phyloP scores from a whole-genome alignment of 179 eudicot species.

The Sideroxylon spinosum region DNA sequence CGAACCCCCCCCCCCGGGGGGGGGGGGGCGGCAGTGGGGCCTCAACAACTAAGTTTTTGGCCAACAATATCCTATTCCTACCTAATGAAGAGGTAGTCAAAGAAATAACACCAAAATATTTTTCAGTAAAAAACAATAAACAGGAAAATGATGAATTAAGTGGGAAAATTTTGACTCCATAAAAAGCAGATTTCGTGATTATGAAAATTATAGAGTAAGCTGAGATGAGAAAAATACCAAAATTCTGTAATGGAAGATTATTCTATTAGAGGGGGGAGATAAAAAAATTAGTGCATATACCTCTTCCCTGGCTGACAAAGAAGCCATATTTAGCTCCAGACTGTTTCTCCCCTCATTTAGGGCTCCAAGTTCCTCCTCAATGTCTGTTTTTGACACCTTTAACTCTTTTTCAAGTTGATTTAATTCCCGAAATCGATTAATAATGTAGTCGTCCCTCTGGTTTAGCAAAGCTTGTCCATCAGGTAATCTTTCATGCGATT shows the following conservation, averaged over 20 bases:
- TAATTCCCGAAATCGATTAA: slow-evolving; percentile 50
- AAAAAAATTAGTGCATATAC: slow-evolving; percentile 24
- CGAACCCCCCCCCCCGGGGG: too few relatives aligned
- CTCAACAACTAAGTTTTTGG: too few relatives aligned
- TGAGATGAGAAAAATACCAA: neutral
- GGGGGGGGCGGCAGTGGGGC: too few relatives aligned
- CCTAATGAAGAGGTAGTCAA: neutral
- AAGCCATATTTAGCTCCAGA: slow-evolving; percentile 38
- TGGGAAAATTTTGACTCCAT: neutral
- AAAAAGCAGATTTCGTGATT: neutral
- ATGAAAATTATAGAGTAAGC: neutral
- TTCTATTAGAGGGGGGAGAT: neutral
- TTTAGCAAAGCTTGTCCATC: slow-evolving; percentile 78
- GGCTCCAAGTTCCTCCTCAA: slow-evolving; percentile 46
- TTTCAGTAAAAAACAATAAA: neutral
- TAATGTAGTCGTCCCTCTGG: slow-evolving; percentile 70
- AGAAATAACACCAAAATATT: too few relatives aligned
- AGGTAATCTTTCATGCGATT: slow-evolving; percentile 63
- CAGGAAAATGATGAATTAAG: neutral
- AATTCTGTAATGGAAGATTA: neutral
- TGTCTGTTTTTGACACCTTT: slow-evolving; percentile 44
- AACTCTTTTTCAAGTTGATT: slow-evolving; percentile 59
- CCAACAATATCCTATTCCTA: too few relatives aligned
- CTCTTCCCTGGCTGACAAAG: slow-evolving; percentile 80
- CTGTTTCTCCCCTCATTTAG: slow-evolving; percentile 43